Evolutionary conservation across 2,329 filamentous ascomycete genomes (phyloP).

Genomic region (Sclerotinia minor): DNA sequence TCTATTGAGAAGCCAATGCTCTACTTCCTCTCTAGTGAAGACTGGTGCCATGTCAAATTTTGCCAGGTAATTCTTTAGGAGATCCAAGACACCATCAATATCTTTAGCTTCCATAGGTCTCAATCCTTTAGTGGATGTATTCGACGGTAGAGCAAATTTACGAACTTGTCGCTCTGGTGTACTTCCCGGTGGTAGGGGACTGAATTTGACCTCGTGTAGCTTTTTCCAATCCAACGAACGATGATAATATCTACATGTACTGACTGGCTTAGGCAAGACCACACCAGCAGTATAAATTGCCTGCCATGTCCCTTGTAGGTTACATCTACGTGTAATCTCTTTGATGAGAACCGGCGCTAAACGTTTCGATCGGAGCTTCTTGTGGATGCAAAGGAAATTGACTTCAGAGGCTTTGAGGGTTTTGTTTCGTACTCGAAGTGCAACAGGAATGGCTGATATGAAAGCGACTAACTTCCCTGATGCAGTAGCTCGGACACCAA

Average conservation of each 20-base stretch:
- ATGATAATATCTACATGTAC: constrained; percentile 94
- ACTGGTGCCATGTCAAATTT: constrained; percentile 83
- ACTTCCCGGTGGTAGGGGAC: constrained; percentile 77
- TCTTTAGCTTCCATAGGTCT: constrained; percentile 80
- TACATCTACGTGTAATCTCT: constrained; percentile 91
- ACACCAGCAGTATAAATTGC: constrained; percentile 94
- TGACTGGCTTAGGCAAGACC: constrained; percentile 86
- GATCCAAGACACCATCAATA: constrained; percentile 68
- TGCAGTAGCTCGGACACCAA: constrained; percentile 82
- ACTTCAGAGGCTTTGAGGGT: constrained; percentile 82
- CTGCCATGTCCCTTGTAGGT: constrained; percentile 84
- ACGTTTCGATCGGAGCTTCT: constrained; percentile 92
- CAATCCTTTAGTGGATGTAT: constrained; percentile 71
- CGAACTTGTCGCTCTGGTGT: constrained; percentile 83
- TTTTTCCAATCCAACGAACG: constrained; percentile 94
- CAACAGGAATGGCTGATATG: constrained; percentile 89
- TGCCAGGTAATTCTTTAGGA: constrained; percentile 75
- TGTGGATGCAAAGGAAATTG: constrained; percentile 98
- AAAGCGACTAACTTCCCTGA: constrained; percentile 90
- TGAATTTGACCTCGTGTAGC: constrained; percentile 92
- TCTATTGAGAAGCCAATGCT: constrained; percentile 83
- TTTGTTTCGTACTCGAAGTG: constrained; percentile 76
- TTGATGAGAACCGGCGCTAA: constrained; percentile 94
- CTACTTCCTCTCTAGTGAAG: constrained; percentile 76
- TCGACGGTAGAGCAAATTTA: constrained; percentile 79